phyloP scores from a whole-genome alignment of 2,329 filamentous ascomycete species.

The Aureobasidium sp. region DNA sequence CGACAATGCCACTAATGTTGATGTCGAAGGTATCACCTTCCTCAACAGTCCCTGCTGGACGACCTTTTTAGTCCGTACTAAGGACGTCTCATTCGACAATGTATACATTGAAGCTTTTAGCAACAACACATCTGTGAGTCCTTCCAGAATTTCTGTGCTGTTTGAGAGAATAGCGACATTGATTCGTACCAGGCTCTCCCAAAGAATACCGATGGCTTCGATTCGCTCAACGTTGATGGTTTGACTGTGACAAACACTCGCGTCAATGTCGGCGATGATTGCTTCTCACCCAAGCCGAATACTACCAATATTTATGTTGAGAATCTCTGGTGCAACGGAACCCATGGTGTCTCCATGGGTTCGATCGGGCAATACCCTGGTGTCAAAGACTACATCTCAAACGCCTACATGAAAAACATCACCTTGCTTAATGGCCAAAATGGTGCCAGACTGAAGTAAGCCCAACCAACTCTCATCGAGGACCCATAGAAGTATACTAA shows the following conservation, averaged over 20 bases:
- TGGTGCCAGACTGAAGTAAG: slow-evolving; percentile 49
- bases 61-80: slow-evolving; percentile 53
- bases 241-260: slow-evolving; percentile 36
- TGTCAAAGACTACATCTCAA: slow-evolving; percentile 44
- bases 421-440: slow-evolving; percentile 39
- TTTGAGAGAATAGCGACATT: too few species aligned
- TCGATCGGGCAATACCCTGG: slow-evolving; percentile 46
- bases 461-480: background rate
- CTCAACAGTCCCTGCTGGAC: slow-evolving; percentile 59
- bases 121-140: slow-evolving; percentile 35
- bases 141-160: slow-evolving; percentile 35
- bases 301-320: slow-evolving; percentile 51
- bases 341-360: slow-evolving; percentile 45
- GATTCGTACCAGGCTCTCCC: slow-evolving; percentile 27
- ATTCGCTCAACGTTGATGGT: slow-evolving; percentile 51
- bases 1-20: slow-evolving; percentile 53
- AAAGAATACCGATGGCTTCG: slow-evolving; percentile 58
- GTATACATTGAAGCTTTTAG: slow-evolving; percentile 50
- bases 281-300: slow-evolving; percentile 54
- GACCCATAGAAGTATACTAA: background rate
- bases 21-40: slow-evolving; percentile 52
- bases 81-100: slow-evolving; percentile 49
- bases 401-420: slow-evolving; percentile 43
- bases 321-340: slow-evolving; percentile 48
- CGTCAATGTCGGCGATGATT: slow-evolving; percentile 47